Evolutionary conservation across 2,329 filamentous ascomycete species (phyloP), one percentile per base, ranked within the genome.

Genomic region (Chrysoporthe austroafricana): DNA sequence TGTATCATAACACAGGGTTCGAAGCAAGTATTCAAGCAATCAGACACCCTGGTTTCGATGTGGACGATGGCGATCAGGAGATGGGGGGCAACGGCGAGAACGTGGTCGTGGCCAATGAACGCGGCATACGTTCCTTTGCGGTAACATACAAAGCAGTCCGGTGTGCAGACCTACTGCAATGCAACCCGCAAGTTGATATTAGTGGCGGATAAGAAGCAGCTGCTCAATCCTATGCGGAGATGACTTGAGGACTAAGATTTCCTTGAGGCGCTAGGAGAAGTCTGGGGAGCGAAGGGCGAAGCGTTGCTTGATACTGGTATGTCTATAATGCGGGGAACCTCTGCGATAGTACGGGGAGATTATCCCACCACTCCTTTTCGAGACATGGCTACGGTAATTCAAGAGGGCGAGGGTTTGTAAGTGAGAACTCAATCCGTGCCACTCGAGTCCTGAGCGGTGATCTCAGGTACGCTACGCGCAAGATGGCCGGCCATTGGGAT

Each of bases 401-500:
- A 39, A 34, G 32, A 18, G n/a, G 36, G 9, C 36, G 36, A 6
- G 5, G 36, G 5, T 9, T 7, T 39, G 9, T 1, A 39, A 3
- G 5, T 36, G 34, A 57, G 54, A 14, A 4, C 32, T 32, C 26
- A 54, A 13, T 54, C 32, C 16, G 6, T 54, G 50, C 50, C 11
- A 16, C 16, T 32, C 54, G 54, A 39, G 13, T 32, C 39, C 6
- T n/a, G 54, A 39, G 54, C 16, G 34, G 13, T 5, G n/a, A 13
- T 6, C 11, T 14, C 48, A 32, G 3, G 4, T 11, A n/a, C 18
- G 16, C 21, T 52, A 21, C 21, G 8, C 18, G 6, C 16, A 57
- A 57, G 32, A 57, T 57, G 54, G 2, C 54, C 16, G 34, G 54
- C 34, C 54, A 39, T n/a, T 72, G 71, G 71, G 71, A 72, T 59